Conservation (phyloP, 176 grass and related monocot species). For the Elymus sibiricus region DNA sequence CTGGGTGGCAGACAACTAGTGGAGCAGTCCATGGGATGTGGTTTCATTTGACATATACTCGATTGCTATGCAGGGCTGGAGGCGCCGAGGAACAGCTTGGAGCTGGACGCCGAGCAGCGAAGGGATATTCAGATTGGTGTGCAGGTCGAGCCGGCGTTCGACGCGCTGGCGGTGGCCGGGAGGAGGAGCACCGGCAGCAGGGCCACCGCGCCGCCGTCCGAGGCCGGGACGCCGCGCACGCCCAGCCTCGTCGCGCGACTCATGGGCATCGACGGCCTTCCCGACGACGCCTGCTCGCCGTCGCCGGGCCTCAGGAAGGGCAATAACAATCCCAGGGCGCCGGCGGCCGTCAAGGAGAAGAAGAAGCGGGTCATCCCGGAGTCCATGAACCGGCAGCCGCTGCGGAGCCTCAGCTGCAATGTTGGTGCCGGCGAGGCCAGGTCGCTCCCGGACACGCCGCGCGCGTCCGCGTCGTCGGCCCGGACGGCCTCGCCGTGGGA, state of each 20-base stretch:
- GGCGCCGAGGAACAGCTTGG: slow-evolving; percentile 92
- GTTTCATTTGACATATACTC: not conserved
- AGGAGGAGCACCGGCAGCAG: not conserved
- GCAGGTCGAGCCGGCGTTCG: slow-evolving; percentile 51
- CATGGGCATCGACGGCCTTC: slow-evolving; percentile 81
- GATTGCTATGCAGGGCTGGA: not conserved
- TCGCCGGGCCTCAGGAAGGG: slow-evolving; percentile 14
- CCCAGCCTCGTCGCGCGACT: slow-evolving; percentile 75
- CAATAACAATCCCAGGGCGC: not conserved
- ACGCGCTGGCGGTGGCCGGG: slow-evolving; percentile 7
- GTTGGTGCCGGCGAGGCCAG: slow-evolving; percentile 13
- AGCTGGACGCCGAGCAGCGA: slow-evolving; percentile 53
- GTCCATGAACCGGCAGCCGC: slow-evolving; percentile 55
- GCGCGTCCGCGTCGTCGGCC: slow-evolving; percentile 42
- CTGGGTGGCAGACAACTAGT: too few species aligned
- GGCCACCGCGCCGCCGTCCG: slow-evolving; percentile 26
- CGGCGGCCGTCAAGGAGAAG: slow-evolving; percentile 19
- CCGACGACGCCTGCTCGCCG: slow-evolving; percentile 34
- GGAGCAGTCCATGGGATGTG: too few species aligned
- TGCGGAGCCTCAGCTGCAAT: slow-evolving; percentile 71
- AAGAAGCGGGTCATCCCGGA: slow-evolving; percentile 54
- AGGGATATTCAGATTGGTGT: slow-evolving; percentile 58
- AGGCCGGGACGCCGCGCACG: slow-evolving; percentile 76
- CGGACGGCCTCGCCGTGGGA: slow-evolving; percentile 39
- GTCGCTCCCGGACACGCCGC: slow-evolving; percentile 72